A percentile compares a stretch with the other conserved stretches of the same genome.
phyloP scores from a whole-genome alignment of 768 basidiomycete genomes.

The Albatrellus ellisii region DNA sequence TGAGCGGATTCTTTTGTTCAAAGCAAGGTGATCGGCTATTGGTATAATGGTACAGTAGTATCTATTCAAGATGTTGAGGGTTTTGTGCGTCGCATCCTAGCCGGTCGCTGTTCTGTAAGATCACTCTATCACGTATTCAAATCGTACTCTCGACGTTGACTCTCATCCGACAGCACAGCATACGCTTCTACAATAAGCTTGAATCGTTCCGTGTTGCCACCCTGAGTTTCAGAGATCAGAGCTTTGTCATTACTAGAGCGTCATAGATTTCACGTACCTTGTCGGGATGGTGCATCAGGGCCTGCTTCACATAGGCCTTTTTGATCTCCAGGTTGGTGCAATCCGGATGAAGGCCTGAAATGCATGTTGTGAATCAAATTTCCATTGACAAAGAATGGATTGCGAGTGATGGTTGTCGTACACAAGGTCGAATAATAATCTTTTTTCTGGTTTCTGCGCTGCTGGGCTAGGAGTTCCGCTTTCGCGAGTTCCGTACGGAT shows the following conservation, averaged over 20 bases:
- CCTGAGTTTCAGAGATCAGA: too few relatives aligned
- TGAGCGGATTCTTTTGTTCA: too few relatives aligned
- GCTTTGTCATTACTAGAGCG: too few relatives aligned
- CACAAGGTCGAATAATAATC: neutral
- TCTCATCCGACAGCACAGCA: neutral
- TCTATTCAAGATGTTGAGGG: too few relatives aligned
- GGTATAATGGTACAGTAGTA: too few relatives aligned
- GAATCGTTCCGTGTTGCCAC: neutral
- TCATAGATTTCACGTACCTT: neutral
- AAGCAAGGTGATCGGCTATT: too few relatives aligned
- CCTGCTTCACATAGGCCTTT: neutral
- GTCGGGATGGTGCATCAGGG: neutral
- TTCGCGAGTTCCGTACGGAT: neutral
- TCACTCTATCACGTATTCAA: neutral
- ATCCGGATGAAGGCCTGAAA: neutral
- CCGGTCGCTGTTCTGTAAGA: too few relatives aligned
- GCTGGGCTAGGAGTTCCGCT: neutral
- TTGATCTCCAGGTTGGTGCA: neutral
- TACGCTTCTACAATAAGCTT: neutral
- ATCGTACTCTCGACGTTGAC: neutral
- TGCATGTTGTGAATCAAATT: too few relatives aligned
- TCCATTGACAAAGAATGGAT: too few relatives aligned
- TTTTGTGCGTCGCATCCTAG: too few relatives aligned
- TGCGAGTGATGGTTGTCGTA: too few relatives aligned
- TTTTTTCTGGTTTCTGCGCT: neutral